These are phyloP conservation scores for Thalia dealbata DNA, from an alignment of 176 grass and related monocot genomes.

Conservation along the genomic window DNA sequence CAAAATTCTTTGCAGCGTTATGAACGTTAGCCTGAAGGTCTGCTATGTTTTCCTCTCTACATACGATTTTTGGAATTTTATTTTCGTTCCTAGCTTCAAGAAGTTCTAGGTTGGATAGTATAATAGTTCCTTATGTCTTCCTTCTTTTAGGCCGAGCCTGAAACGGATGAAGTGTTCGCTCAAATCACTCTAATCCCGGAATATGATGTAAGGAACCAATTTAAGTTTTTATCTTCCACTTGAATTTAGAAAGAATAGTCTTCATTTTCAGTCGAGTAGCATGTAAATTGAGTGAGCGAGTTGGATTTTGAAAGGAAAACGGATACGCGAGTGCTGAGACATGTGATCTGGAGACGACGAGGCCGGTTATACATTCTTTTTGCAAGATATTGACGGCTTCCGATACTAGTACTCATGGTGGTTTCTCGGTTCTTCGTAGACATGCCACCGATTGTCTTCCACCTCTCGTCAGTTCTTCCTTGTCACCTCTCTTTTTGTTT, in stretches of 20 bases:
- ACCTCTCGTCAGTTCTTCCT: neutral
- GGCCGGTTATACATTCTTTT: neutral
- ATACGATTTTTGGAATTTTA: neutral
- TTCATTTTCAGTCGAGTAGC: neutral
- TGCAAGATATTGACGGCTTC: slow-evolving; percentile 5
- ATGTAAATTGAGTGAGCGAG: neutral
- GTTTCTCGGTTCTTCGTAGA: neutral
- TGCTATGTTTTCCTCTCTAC: neutral
- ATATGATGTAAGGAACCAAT: neutral
- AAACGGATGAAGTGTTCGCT: slow-evolving; percentile 7
- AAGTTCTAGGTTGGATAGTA: neutral
- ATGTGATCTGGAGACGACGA: neutral
- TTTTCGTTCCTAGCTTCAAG: neutral
- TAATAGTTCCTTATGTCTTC: neutral
- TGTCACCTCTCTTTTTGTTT: neutral
- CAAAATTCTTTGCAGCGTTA: slow-evolving; percentile 80
- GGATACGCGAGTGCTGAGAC: neutral
- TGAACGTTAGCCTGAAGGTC: slow-evolving; percentile 89
- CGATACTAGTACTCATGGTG: slow-evolving; percentile 6
- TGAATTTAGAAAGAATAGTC: neutral
- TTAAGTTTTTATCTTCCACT: neutral
- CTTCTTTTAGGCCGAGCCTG: slow-evolving; percentile 1
- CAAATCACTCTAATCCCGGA: slow-evolving; percentile 6
- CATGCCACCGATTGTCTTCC: slow-evolving; percentile 3
- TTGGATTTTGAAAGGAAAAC: neutral